phyloP scores from a whole-genome alignment of 163 green algal genomes.

The Botryococcus braunii region DNA sequence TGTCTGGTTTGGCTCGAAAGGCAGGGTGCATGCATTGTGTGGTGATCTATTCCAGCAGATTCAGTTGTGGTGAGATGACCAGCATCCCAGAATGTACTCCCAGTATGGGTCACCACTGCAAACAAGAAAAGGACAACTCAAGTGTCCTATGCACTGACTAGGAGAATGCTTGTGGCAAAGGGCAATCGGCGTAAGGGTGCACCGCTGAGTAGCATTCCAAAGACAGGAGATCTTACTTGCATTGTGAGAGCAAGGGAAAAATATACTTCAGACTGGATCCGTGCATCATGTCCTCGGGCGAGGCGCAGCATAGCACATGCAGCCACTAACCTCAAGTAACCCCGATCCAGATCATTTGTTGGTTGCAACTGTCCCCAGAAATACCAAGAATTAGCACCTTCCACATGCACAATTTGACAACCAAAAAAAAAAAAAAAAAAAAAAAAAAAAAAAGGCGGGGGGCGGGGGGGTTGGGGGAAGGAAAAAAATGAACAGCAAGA shows the following conservation, averaged over 20 bases:
- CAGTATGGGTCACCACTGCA: neutral
- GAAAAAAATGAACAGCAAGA: too few species aligned
- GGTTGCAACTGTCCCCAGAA: too few species aligned
- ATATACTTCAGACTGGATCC: conserved; percentile 18
- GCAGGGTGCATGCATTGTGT: too few species aligned
- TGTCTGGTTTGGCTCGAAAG: too few species aligned
- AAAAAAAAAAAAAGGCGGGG: too few species aligned
- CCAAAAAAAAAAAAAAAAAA: too few species aligned
- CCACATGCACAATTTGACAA: too few species aligned
- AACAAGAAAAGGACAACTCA: neutral
- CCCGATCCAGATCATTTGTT: too few species aligned
- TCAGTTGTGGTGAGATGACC: neutral
- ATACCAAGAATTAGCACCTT: too few species aligned
- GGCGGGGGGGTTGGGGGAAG: too few species aligned
- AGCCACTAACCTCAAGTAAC: conserved; percentile 9
- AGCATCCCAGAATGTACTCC: neutral
- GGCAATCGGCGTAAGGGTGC: neutral
- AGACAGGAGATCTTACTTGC: conserved; percentile 12
- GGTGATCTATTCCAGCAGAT: neutral
- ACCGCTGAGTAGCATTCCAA: too few species aligned
- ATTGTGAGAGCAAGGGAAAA: conserved; percentile 33
- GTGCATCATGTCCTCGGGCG: conserved; percentile 27
- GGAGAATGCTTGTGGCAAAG: neutral
- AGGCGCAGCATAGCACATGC: conserved; percentile 22
- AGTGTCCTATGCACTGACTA: neutral